Percentiles rank a stretch among this genome's conserved stretches.
Evolutionary conservation across 2,329 filamentous ascomycete genomes (phyloP).

Genomic region (Cryphonectria carpinicola): DNA sequence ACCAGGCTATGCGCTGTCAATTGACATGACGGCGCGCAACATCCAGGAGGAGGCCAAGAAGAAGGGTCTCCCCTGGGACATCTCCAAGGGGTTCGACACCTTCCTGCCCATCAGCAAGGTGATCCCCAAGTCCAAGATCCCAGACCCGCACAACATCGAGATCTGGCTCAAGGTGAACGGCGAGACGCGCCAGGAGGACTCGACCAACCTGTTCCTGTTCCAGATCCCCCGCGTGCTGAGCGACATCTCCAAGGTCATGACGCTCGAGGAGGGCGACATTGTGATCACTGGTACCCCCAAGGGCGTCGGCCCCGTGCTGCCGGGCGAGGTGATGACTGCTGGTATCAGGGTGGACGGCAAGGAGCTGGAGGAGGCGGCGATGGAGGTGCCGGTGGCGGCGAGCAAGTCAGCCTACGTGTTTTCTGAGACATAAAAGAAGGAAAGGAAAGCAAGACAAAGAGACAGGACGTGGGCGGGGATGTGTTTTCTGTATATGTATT

Average conservation of each 20-base stretch:
- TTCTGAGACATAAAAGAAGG: slow-evolving; percentile 64
- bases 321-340: slow-evolving; percentile 85
- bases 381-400: slow-evolving; percentile 84
- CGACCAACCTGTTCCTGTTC: slow-evolving; percentile 93
- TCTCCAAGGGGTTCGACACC: slow-evolving; percentile 97
- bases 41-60: slow-evolving; percentile 96
- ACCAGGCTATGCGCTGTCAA: slow-evolving; percentile 81
- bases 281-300: slow-evolving; percentile 97
- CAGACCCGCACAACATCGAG: slow-evolving; percentile 86
- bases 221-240: slow-evolving; percentile 83
- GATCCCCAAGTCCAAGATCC: slow-evolving; percentile 79
- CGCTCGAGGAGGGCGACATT: slow-evolving; percentile 87
- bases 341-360: slow-evolving; percentile 79
- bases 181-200: slow-evolving; percentile 78
- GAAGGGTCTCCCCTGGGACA: slow-evolving; percentile 94
- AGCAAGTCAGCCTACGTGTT: slow-evolving; percentile 78
- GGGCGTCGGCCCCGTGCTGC: slow-evolving; percentile 83
- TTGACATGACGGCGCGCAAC: slow-evolving; percentile 97
- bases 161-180: slow-evolving; percentile 85
- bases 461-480: neutral
- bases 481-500: slow-evolving; percentile 14
- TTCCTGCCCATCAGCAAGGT: slow-evolving; percentile 86
- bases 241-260: slow-evolving; percentile 95
- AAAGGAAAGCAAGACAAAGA: neutral
- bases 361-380: slow-evolving; percentile 81